phyloP scores from a whole-genome alignment of 2,329 filamentous ascomycete species.

The Rugonectria rugulosa region DNA sequence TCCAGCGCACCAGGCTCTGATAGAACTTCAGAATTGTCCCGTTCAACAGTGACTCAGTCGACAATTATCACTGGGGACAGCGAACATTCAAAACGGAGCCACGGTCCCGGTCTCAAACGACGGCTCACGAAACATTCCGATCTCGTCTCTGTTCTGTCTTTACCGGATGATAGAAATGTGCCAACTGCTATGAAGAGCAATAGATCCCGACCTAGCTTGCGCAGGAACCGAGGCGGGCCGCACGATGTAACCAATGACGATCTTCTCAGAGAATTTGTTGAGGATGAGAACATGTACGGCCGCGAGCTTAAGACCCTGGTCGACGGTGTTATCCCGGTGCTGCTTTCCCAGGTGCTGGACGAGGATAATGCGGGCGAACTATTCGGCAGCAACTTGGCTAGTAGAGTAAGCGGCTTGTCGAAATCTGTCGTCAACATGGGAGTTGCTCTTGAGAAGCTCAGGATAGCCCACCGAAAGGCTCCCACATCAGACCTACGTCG shows the following conservation, averaged over 20 bases:
- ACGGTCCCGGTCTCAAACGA: constrained; percentile 68
- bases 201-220: constrained; percentile 79
- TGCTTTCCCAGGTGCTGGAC: constrained; percentile 84
- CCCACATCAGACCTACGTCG: constrained; percentile 75
- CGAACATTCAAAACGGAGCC: constrained; percentile 51
- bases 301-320: constrained; percentile 92
- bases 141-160: constrained; percentile 88
- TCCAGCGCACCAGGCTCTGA: constrained; percentile 57
- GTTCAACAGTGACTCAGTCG: constrained; percentile 63
- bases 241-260: constrained; percentile 76
- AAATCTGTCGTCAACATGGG: constrained; percentile 96
- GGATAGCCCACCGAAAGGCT: constrained; percentile 79
- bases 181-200: constrained; percentile 72
- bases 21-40: constrained; percentile 60
- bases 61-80: constrained; percentile 58
- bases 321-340: constrained; percentile 92
- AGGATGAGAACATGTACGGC: constrained; percentile 88
- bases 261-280: constrained; percentile 78
- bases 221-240: constrained; percentile 72
- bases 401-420: constrained; percentile 69
- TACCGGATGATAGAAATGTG: constrained; percentile 65
- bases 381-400: constrained; percentile 64
- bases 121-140: constrained; percentile 92
- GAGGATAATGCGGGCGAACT: constrained; percentile 71
- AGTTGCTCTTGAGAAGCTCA: constrained; percentile 84